These are phyloP conservation scores for Hibiscus trionum DNA, from an alignment of 345 rosid species.

Conservation along the genomic window DNA sequence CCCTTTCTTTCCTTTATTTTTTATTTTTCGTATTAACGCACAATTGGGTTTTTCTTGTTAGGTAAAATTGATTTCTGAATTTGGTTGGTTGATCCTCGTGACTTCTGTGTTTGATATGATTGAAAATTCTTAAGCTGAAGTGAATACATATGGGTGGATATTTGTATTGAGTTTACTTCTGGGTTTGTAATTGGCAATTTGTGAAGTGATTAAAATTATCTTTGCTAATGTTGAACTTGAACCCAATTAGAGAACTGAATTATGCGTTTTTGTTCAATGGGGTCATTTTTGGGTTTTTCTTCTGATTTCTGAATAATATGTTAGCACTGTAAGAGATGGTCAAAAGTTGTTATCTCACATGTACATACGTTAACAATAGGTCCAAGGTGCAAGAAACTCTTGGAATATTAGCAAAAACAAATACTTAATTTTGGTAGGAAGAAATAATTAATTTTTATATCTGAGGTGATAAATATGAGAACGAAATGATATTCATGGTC, in stretches of 20 bases:
- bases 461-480: not conserved
- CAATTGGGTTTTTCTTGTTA: constrained; percentile 8
- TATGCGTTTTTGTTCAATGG: not conserved
- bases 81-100: not conserved
- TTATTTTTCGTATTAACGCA: not conserved
- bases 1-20: not conserved
- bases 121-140: too few species aligned
- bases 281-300: not conserved
- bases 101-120: too few species aligned
- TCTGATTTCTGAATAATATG: not conserved
- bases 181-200: not conserved
- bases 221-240: not conserved
- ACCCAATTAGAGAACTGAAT: not conserved
- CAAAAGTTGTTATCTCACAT: not conserved
- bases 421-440: too few species aligned
- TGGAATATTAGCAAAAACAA: not conserved
- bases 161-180: not conserved
- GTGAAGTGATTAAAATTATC: not conserved
- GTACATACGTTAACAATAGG: not conserved
- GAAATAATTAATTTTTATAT: not conserved
- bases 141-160: too few species aligned
- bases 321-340: not conserved
- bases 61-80: not conserved
- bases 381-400: not conserved
- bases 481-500: not conserved